Conservation (phyloP, 2,329 filamentous ascomycete genomes). For the Xylaria sp. region DNA sequence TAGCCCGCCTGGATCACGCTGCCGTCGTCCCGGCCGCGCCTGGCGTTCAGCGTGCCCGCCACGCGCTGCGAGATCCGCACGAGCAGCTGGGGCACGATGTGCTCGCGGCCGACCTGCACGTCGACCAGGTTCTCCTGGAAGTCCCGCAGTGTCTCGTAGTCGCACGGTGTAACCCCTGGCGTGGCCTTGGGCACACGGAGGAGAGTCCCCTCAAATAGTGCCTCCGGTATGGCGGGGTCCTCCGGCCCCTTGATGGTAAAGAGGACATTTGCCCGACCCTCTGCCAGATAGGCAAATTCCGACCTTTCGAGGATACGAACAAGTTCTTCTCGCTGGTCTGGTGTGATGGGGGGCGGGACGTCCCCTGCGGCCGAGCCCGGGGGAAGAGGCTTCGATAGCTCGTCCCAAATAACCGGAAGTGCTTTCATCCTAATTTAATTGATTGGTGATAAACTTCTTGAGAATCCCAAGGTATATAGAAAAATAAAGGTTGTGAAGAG, state of each 20-base stretch:
- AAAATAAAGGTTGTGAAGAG: not conserved
- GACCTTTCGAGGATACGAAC: slow-evolving; percentile 24
- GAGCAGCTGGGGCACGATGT: slow-evolving; percentile 38
- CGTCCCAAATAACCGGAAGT: slow-evolving; percentile 30
- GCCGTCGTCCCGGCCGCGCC: slow-evolving; percentile 51
- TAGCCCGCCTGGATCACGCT: slow-evolving; percentile 60
- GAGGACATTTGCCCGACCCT: slow-evolving; percentile 79
- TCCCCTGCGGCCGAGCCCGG: slow-evolving; percentile 17
- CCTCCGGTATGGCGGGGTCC: slow-evolving; percentile 35
- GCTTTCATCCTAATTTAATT: slow-evolving; percentile 14
- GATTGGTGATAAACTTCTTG: not conserved
- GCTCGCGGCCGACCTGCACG: slow-evolving; percentile 42
- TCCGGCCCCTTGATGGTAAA: slow-evolving; percentile 59
- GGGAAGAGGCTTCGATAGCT: slow-evolving; percentile 29
- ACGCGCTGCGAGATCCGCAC: slow-evolving; percentile 35
- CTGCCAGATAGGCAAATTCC: slow-evolving; percentile 52
- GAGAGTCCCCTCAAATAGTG: slow-evolving; percentile 48
- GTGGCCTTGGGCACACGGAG: slow-evolving; percentile 63
- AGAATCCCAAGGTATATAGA: not conserved
- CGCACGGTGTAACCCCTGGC: slow-evolving; percentile 50
- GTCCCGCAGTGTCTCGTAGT: slow-evolving; percentile 44
- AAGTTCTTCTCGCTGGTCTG: slow-evolving; percentile 24
- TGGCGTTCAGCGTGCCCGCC: slow-evolving; percentile 59
- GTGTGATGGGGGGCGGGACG: slow-evolving; percentile 15
- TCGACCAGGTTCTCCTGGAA: slow-evolving; percentile 60